Evolutionary conservation across 441 rosid species (phyloP).

Genomic region (Melastoma candidum): DNA sequence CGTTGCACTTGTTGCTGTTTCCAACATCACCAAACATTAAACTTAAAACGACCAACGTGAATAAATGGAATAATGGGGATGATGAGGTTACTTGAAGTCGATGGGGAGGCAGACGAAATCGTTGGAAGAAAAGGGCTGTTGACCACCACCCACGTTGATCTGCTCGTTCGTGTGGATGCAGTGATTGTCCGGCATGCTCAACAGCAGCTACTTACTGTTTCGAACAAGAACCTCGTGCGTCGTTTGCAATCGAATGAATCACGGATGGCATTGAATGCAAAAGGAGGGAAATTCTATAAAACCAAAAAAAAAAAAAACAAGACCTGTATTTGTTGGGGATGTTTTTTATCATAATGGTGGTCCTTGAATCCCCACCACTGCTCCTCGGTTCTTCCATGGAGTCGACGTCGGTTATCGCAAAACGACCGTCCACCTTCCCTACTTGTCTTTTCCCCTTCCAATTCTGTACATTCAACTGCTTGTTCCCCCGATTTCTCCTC

Average conservation of each 20-base stretch:
- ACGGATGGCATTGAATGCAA: too few species aligned
- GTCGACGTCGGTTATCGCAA: conserved; percentile 46
- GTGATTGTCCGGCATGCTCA: conserved; percentile 91
- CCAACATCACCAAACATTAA: not conserved
- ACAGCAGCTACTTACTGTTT: conserved; percentile 76
- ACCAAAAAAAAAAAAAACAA: not conserved
- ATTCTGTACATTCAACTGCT: conserved; percentile 20
- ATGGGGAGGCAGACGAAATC: conserved; percentile 93
- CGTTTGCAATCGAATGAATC: too few species aligned
- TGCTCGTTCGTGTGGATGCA: conserved; percentile 85
- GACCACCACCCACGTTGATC: conserved; percentile 34
- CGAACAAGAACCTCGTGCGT: not conserved
- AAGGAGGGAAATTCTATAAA: too few species aligned
- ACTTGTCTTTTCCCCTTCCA: conserved; percentile 41
- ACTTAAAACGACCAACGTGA: not conserved
- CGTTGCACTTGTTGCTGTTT: conserved; percentile 89
- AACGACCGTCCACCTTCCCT: conserved; percentile 57
- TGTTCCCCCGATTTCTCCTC: conserved; percentile 2
- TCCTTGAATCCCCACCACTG: conserved; percentile 49
- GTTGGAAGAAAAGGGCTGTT: conserved; percentile 60
- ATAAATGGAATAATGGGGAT: not conserved
- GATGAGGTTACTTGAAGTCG: conserved; percentile 67
- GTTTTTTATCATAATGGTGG: conserved; percentile 98
- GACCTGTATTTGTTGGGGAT: conserved; percentile 98
- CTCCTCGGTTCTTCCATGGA: conserved; percentile 38